Evolutionary conservation across 2,329 filamentous ascomycete genomes (phyloP).

Genomic region (Sclerotinia glacialis): DNA sequence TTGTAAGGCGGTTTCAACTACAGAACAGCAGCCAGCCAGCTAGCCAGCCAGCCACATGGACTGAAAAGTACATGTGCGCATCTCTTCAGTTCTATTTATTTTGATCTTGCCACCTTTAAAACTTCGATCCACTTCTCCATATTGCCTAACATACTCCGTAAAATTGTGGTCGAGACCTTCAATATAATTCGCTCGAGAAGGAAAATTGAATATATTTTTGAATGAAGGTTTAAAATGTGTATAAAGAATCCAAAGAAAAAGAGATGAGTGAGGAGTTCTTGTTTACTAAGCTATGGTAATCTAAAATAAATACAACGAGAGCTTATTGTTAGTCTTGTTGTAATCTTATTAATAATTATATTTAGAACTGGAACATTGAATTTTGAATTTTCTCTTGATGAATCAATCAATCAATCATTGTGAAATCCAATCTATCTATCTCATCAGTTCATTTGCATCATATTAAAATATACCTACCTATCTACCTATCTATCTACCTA

Average conservation of each 20-base stretch:
- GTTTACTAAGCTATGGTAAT: not conserved
- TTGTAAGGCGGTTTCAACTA: not conserved
- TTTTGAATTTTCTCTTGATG: not conserved
- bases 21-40: not conserved
- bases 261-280: not conserved
- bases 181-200: not conserved
- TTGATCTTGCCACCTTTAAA: not conserved
- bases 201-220: not conserved
- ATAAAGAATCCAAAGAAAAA: too few species aligned
- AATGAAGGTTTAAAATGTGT: too few species aligned
- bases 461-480: not conserved
- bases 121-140: conserved; percentile 1
- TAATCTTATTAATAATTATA: too few species aligned
- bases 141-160: too few species aligned
- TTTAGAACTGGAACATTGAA: not conserved
- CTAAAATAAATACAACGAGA: too few species aligned
- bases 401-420: too few species aligned
- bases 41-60: not conserved
- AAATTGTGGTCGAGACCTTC: not conserved
- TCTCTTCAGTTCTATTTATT: not conserved
- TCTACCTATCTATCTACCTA: not conserved
- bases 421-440: not conserved
- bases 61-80: not conserved
- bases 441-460: not conserved
- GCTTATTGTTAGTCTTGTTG: not conserved